Conservation (phyloP, 2,329 filamentous ascomycete species). For the Bisporella sp. region DNA sequence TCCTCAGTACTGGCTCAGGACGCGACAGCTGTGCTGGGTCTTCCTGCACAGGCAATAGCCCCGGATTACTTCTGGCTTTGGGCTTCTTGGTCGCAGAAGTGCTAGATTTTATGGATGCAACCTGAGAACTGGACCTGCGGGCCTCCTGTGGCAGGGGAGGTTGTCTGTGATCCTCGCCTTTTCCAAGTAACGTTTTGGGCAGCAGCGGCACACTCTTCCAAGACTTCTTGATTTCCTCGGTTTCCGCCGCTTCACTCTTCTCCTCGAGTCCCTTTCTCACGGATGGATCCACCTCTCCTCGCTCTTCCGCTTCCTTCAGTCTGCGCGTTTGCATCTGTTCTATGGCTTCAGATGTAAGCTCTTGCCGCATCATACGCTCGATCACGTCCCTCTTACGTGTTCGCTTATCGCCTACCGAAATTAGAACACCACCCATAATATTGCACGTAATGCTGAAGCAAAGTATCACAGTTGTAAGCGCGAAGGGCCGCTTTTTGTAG, state of each 20-base stretch:
- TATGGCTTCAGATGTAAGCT: slow-evolving; percentile 61
- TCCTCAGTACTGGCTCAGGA: slow-evolving; percentile 4
- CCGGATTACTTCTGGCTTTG: slow-evolving; percentile 1
- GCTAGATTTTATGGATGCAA: slow-evolving; percentile 3
- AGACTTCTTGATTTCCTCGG: slow-evolving; percentile 19
- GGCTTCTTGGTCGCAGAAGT: slow-evolving; percentile 5
- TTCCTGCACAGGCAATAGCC: slow-evolving; percentile 11
- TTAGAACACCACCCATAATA: slow-evolving; percentile 67
- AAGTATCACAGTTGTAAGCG: slow-evolving; percentile 73
- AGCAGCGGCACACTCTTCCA: slow-evolving; percentile 19
- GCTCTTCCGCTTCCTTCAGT: slow-evolving; percentile 68
- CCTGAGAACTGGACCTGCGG: slow-evolving; percentile 7
- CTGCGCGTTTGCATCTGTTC: slow-evolving; percentile 75
- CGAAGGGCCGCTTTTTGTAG: slow-evolving; percentile 59
- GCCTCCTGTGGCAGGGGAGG: slow-evolving; percentile 15
- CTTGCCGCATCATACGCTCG: slow-evolving; percentile 67
- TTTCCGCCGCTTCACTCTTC: slow-evolving; percentile 32
- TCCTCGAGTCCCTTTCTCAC: slow-evolving; percentile 40
- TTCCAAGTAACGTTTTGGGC: slow-evolving; percentile 20
- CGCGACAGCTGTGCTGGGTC: slow-evolving; percentile 5
- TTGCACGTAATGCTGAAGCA: slow-evolving; percentile 73
- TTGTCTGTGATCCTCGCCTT: slow-evolving; percentile 21
- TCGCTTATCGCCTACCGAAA: slow-evolving; percentile 66
- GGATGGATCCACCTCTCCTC: slow-evolving; percentile 14
- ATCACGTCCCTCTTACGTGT: slow-evolving; percentile 82